Base-by-base conservation (phyloP, 2,329 filamentous ascomycete genomes). In the Apiospora kogelbergensis region DNA sequence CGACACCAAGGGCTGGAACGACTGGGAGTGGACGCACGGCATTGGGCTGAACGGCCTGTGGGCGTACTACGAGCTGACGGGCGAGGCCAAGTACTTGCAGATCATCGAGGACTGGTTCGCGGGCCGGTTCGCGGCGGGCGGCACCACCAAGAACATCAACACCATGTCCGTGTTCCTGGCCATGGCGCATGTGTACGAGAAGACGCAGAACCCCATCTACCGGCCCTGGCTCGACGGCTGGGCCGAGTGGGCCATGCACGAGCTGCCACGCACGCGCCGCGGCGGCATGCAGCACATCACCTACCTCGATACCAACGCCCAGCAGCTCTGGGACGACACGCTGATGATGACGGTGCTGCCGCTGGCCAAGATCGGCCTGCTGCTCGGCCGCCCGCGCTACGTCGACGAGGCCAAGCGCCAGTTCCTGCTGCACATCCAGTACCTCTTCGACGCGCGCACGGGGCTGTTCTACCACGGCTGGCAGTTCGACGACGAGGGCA, bases 311-410 rank as follows among this genome's bases (percentile, higher is more conserved):
- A 85, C 87, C 72, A 94, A 95, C 79, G 84, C 89, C 71, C 86
- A 93, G 77, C 91, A 95, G 81, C 84, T 95, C 26, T 95, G 93
- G 93, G 93, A 94, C 73, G 93, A 95, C 77, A 95, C 93, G 6
- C 84, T 95, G 60, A 95, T 95, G 92, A 95, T 95, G 93, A 94
- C 91, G 0, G 92, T 94, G 6, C 82, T 95, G 80, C 93, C 93
- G 1, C 84, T 95, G 22, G 92, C 92, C 22, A 95, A 95, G 82
- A 94, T 94, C 70, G 93, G 93, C 0, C 85, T 90, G 68, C 82
- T 94, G 4, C 85, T 95, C 2, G 84, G 87, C 70, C 83, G 92
- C 1, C 90, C 91, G 0, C 86, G 91, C 72, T 95, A 95, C 76
- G 83, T 95, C 33, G 90, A 89, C 53, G 93, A 95, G 80, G 92